Evolutionary conservation across 2,329 filamentous ascomycete genomes (phyloP), one percentile per base, ranked within the genome.

Genomic region (Ceratocystis lukuohia): DNA sequence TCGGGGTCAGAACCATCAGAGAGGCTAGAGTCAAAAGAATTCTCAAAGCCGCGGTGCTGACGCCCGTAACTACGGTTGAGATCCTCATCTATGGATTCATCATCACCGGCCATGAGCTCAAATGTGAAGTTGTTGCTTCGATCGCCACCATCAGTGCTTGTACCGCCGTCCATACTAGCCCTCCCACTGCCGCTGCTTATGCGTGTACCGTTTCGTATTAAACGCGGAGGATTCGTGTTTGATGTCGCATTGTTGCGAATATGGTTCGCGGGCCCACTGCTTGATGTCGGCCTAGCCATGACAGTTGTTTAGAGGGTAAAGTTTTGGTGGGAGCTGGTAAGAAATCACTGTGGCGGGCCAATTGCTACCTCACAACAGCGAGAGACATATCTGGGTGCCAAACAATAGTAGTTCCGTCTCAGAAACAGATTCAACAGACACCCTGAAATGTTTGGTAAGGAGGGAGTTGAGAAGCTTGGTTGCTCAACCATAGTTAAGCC

Each of bases 51-150:
- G 6, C 56, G 56, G 1, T 44, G 41, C 45, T 63, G 37, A 2
- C 17, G 20, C n/a, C 17, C 15, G 41, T 63, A 48, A 20, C 61
- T 15, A 22, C 37, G 7, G 1, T 22, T n/a, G 7, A 48, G 22
- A 28, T 63, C 45, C 20, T 41, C 61, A 48, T 62, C 46, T 59
- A 59, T 20, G 1, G 45, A 46, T 37, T 66, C 61, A 41, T 62
- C 45, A 37, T 64, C 65, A 20, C 22, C 41, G 5, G 65, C 45
- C n/a, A 62, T 62, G 3, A 63, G 65, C 45, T 64, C 59, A 37
- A 66, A 66, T 8, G 48, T 37, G n/a, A 37, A 59, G 28, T 8
- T 37, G 28, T 59, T 59, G 28, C 7, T 59, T 59, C 56, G 15
- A 30, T 59, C 56, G 3, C 28, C 30, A 45, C 61, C 22, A 15